Conservation (phyloP, 1,139 yeast genomes). For the Debaryomyces udenii region DNA sequence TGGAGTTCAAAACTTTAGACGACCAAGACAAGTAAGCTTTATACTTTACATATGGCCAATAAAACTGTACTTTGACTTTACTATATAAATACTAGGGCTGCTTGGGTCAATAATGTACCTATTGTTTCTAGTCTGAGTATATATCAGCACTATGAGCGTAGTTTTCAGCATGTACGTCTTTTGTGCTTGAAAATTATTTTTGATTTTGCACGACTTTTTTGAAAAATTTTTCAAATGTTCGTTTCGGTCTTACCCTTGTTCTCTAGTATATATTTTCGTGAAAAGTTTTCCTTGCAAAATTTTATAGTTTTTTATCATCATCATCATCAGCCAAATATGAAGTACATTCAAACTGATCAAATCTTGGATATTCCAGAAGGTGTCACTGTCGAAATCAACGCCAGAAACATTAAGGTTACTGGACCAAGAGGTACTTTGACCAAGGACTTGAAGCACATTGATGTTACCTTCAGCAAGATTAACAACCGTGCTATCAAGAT, state of each 20-base stretch:
- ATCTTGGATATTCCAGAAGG: slow-evolving; percentile 90
- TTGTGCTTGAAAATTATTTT: not conserved
- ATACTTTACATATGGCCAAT: not conserved
- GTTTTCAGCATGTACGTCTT: slow-evolving; percentile 1
- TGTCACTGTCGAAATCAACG: slow-evolving; percentile 87
- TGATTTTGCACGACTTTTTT: slow-evolving; percentile 10
- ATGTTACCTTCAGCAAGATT: slow-evolving; percentile 87
- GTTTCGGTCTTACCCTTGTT: not conserved
- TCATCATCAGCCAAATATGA: slow-evolving; percentile 53
- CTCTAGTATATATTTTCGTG: slow-evolving; percentile 5
- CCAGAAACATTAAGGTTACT: slow-evolving; percentile 87
- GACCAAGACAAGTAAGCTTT: slow-evolving; percentile 46
- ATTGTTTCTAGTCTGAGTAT: slow-evolving; percentile 2
- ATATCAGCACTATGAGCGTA: slow-evolving; percentile 4
- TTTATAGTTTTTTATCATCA: slow-evolving; percentile 16
- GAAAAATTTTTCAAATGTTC: slow-evolving; percentile 14
- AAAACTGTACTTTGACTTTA: not conserved
- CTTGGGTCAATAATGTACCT: no score
- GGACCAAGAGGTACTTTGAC: slow-evolving; percentile 98
- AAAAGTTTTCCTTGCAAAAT: slow-evolving; percentile 6
- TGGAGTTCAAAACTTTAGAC: slow-evolving; percentile 67
- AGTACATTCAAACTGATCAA: slow-evolving; percentile 95
- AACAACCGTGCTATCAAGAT: slow-evolving; percentile 76
- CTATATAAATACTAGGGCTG: not conserved
- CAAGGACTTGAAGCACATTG: slow-evolving; percentile 93